Conservation (phyloP, 129 eudicot genomes). For the Tanacetum coccineum region DNA sequence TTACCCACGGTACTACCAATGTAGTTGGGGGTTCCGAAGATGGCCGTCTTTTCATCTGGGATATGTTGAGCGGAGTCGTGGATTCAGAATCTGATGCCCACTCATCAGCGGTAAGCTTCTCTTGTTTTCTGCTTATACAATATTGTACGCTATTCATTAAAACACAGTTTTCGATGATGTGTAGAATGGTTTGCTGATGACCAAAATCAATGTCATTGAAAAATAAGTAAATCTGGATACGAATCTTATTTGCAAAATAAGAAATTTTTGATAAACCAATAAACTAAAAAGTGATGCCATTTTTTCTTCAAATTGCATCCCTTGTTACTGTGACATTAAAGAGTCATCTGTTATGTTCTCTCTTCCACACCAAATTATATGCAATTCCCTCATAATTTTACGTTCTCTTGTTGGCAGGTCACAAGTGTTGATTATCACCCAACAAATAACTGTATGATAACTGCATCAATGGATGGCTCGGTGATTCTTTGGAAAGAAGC, state of each 20-base stretch:
- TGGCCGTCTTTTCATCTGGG: constrained; percentile 88
- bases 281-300: too few species aligned
- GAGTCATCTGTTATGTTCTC: background rate
- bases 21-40: constrained; percentile 95
- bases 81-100: constrained; percentile 88
- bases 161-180: too few species aligned
- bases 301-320: background rate
- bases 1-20: constrained; percentile 79
- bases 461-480: constrained; percentile 89
- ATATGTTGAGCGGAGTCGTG: constrained; percentile 80
- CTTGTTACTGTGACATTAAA: too few species aligned
- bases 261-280: too few species aligned
- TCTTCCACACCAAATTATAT: background rate
- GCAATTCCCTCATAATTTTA: background rate
- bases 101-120: constrained; percentile 67
- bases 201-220: background rate
- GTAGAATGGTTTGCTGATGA: background rate
- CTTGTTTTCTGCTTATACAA: background rate
- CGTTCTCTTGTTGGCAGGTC: constrained; percentile 47
- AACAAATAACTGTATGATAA: constrained; percentile 76
- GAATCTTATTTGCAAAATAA: too few species aligned
- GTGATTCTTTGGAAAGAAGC: constrained; percentile 71
- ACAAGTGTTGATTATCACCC: constrained; percentile 97
- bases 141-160: background rate
- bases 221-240: background rate